Evolutionary conservation across 352 stramenopile species (phyloP), one percentile per base, ranked within the genome.

Genomic region (Phytopythium aichiense): DNA sequence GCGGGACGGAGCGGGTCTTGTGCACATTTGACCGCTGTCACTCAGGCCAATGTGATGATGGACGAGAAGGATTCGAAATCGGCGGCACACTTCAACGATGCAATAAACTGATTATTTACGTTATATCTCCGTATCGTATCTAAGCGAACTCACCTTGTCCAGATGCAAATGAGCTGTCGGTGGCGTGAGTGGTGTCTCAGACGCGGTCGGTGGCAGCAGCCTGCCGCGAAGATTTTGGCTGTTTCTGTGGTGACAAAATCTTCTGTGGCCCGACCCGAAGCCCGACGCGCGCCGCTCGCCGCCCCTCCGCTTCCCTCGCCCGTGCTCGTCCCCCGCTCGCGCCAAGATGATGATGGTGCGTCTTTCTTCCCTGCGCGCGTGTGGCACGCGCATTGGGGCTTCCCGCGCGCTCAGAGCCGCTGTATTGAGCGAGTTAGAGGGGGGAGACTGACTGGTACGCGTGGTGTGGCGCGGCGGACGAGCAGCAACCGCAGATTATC

Each of bases 401-500:
- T 22, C 13, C 23, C 49, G 25, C 49, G 49, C 25, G 12, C 22
- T n/a, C 23, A 25, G 0, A 5, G 49, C 23, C n/a, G 22, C 9
- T n/a, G n/a, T 25, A 50, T 15, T 50, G n/a, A 28, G 8, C 9
- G 43, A 28, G 9, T 28, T 50, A 16, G 43, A 56, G 28, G 50
- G 11, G 28, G 28, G 25, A 22, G 23, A 37, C 49, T 51, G 45
- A 51, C 45, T 30, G 9, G n/a, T 7, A 31, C 3, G 3, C 28
- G 13, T 31, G 2, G n/a, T 4, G 22, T 51, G 45, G n/a, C 45
- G 30, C 20, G 13, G 25, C 43, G 4, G 30, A 6, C 25, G 45
- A 71, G 55, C 67, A 94, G 83, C 92, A 98, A 81, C 97, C 97
- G 45, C 94, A 98, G 63, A 99, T 99, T 74, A 99, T 99, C 65